Evolutionary conservation across 371 early-diverging fungal species (phyloP), one percentile per base, ranked within the genome.

Genomic region (Mortierella polycephala): DNA sequence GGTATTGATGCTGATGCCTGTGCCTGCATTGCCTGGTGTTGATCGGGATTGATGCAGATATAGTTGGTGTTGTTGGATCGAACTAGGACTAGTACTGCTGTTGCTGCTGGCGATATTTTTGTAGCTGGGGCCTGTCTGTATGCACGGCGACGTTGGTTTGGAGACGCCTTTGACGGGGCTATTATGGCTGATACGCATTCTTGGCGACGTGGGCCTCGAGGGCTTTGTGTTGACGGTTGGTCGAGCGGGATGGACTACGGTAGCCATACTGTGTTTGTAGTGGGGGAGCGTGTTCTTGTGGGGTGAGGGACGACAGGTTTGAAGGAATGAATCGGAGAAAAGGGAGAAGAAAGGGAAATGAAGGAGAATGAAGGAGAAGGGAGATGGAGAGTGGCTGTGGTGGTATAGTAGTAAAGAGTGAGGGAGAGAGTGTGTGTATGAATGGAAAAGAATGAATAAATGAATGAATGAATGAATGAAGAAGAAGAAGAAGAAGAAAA

Each of bases 41-140:
- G 67, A 67, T 67, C 62, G 51, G 61, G 21, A 30, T 14, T 64
- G 64, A 64, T 50, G 56, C 45, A 63, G 44, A 53, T 69, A 62
- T 60, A 52, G 58, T 37, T 60, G 66, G 23, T 55, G 44, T 30
- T 30, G 30, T 30, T 30, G 30, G 30, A 30, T 4, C 30, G 30
- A 4, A 30, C 30, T 30, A 4, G 30, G 1, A 30, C 30, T 30
- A 30, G 4, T 4, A 30, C 30, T 4, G 51, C 10, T 30, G 8
- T 60, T 46, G 51, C 20, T 51, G 20, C n/a, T 51, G 51, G 20
- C n/a, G 20, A 9, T 51, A 51, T 30, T 30, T 30, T 30, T 30
- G 30, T 30, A 30, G 30, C 4, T 30, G 30, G 30, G 30, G 30
- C 30, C 30, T 30, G 30, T 50, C n/a, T 62, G 61, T 51, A 51